Base-by-base conservation (phyloP, 2,329 filamentous ascomycete species). In the Colletotrichum cordylinicola region DNA sequence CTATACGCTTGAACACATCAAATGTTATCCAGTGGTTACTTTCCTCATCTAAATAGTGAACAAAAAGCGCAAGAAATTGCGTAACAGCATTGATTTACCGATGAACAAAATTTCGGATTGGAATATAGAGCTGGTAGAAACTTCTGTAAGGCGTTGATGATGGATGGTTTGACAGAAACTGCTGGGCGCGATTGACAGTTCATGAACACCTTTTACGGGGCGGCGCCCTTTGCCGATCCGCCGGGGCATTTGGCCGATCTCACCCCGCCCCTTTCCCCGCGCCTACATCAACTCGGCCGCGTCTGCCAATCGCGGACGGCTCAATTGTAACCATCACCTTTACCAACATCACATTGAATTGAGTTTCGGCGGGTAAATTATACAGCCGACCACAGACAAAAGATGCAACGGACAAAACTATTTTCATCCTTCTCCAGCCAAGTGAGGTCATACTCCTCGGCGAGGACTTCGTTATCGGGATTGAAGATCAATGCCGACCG, bases 401-500 rank as follows among this genome's bases (percentile, higher is more conserved):
- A 72, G 69, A 6, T 72, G 5, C 33, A 39, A 35, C 13, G 55
- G 8, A 16, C 48, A 9, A 72, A 35, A 8, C 13, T 55, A 7
- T 55, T 48, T 0, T 2, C n/a, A 5, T 52, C 61, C 7, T 8
- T 35, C 12, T 33, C 62, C 27, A 2, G 39, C n/a, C 39, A 43
- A 35, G 39, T 27, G 55, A 67, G 73, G 55, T 62, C 39, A 48
- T 60, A 74, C 65, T 76, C 73, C 18, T 56, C 68, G 29, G 64
- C 55, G 16, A 39, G 39, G 58, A 18, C 67, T 39, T 48, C 65
- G 56, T 48, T 77, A 68, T 77, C 76, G 8, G 72, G 78, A 8
- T 75, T 81, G 31, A 78, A 79, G 67, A 82, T 83, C 75, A 82
- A 83, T 55, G 78, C 80, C 15, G 78, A 78, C 27, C 75, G 82